Percentiles rank a stretch among this genome's conserved stretches.
Conservation (phyloP, 768 basidiomycete species). For the Leccinum pellstonianum region DNA sequence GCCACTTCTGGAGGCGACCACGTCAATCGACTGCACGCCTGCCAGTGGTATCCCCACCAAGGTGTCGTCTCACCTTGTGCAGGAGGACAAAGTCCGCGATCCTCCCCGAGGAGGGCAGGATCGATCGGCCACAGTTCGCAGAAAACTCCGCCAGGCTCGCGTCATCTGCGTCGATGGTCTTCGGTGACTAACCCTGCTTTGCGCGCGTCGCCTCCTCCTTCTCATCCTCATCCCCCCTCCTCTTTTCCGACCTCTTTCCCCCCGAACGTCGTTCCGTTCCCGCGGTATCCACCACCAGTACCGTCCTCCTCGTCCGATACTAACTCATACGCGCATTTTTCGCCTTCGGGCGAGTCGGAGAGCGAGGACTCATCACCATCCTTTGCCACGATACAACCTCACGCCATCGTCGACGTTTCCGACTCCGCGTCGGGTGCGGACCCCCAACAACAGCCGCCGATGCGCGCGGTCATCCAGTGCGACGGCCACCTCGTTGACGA, state of each 20-base stretch:
- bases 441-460: not conserved
- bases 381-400: slow-evolving; percentile 11
- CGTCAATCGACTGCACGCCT: slow-evolving; percentile 18
- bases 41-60: slow-evolving; percentile 17
- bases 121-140: slow-evolving; percentile 33
- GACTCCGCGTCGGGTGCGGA: slow-evolving; percentile 8
- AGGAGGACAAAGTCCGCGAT: slow-evolving; percentile 31
- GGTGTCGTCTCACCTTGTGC: slow-evolving; percentile 10
- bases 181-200: slow-evolving; percentile 30
- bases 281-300: slow-evolving; percentile 17
- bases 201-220: slow-evolving; percentile 19
- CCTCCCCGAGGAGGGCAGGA: slow-evolving; percentile 32
- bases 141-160: slow-evolving; percentile 28
- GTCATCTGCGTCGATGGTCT: slow-evolving; percentile 33
- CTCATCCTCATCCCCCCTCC: not conserved
- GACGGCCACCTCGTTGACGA: slow-evolving; percentile 31
- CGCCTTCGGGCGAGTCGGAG: slow-evolving; percentile 26
- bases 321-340: slow-evolving; percentile 14
- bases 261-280: slow-evolving; percentile 15
- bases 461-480: slow-evolving; percentile 24
- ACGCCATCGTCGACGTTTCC: slow-evolving; percentile 20
- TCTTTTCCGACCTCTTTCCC: slow-evolving; percentile 14
- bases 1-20: slow-evolving; percentile 12
- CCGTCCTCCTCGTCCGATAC: slow-evolving; percentile 10
- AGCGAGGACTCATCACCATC: slow-evolving; percentile 18